Base-by-base conservation (phyloP, 2,329 filamentous ascomycete species). In the Monosporascus sp. region DNA sequence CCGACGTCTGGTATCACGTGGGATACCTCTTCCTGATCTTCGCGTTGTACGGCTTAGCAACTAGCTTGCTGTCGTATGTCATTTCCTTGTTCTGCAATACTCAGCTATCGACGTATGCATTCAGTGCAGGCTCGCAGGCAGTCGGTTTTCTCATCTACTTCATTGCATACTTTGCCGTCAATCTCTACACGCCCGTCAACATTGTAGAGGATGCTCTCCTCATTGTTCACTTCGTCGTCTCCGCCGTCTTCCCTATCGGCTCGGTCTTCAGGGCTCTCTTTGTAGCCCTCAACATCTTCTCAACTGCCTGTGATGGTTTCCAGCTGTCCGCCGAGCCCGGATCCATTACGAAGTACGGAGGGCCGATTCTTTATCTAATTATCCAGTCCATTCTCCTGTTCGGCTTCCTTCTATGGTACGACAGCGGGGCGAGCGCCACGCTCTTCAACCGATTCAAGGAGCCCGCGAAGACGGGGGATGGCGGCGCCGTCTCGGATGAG, bases 21-120 rank as follows among this genome's bases (percentile, higher is more conserved):
- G 88, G 84, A 43, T 96, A 95, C 65, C 74, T 97, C 9, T 96
- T 95, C 66, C 70, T 93, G 14, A 78, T 95, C 40, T 84, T 96
- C 58, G 80, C 87, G 53, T 78, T 96, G 0, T 96, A 93, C 66
- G 91, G 91, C 1, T 71, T 96, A 6, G 84, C 88, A 0, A 87
- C 91, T 0, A 89, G 82, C 3, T 73, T 96, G 3, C 75, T 92
- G 50, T 82, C 87, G 2, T 97, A 97, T 68, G 75, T 93, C 38
- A 79, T 96, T 43, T 96, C 91, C 0, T 80, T 96, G 0, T 88
- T 91, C 63, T 83, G 87, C 37, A 82, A 80, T 49, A 91, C 87
- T 35, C 91, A 95, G 68, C 78, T 96, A 6, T 87, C 88, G 5
- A 85, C 91, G 0, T 97, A 94, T 67, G 92, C 91, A 0, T 88